phyloP scores from a whole-genome alignment of 768 basidiomycete genomes.

The Pleurotus djamor region DNA sequence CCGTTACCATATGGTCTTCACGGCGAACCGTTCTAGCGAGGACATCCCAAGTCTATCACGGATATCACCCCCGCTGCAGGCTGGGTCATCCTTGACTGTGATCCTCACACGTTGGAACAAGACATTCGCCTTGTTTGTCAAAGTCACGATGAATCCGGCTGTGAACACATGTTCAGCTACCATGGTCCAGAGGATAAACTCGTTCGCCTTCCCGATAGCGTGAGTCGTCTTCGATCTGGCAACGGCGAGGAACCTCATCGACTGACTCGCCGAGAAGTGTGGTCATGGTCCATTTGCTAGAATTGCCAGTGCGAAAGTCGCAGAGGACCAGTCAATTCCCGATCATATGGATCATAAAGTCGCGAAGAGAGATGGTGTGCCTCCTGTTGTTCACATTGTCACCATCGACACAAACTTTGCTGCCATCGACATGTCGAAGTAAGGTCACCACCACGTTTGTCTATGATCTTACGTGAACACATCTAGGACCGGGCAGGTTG shows the following conservation, averaged over 20 bases:
- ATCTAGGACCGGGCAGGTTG: neutral
- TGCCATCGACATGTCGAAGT: conserved; percentile 17
- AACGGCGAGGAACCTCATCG: conserved; percentile 18
- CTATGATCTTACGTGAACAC: too few relatives aligned
- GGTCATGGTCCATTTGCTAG: conserved; percentile 18
- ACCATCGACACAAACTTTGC: conserved; percentile 31
- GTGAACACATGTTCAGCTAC: conserved; percentile 35
- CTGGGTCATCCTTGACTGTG: conserved; percentile 13
- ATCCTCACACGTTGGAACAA: conserved; percentile 6
- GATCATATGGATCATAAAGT: conserved; percentile 15
- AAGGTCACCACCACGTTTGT: too few relatives aligned
- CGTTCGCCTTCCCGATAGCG: conserved; percentile 50
- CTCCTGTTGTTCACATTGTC: conserved; percentile 26
- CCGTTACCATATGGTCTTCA: neutral
- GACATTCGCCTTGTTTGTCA: conserved; percentile 14
- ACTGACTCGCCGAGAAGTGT: too few relatives aligned
- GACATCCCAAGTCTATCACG: conserved; percentile 9
- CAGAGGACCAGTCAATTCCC: conserved; percentile 33
- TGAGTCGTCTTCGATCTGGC: conserved; percentile 19
- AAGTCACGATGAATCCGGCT: conserved; percentile 20
- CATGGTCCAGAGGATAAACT: conserved; percentile 44
- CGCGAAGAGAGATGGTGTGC: conserved; percentile 18
- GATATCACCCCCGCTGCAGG: conserved; percentile 14
- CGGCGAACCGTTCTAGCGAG: neutral
- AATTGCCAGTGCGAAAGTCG: conserved; percentile 28